phyloP scores from a whole-genome alignment of 2,329 filamentous ascomycete species.

The Didymellaceae sp. region DNA sequence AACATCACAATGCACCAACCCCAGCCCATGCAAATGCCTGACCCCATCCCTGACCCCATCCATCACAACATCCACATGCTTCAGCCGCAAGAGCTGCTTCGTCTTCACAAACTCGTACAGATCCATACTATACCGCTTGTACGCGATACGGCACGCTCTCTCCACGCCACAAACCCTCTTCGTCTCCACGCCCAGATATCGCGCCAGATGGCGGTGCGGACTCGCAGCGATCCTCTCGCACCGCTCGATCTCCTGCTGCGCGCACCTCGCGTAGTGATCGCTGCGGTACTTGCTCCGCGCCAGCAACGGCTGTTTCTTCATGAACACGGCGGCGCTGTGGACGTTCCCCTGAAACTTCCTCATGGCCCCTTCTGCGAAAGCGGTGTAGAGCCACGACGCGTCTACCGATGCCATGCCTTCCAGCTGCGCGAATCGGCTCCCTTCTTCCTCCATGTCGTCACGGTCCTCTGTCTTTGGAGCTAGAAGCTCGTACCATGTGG shows the following conservation, averaged over 20 bases:
- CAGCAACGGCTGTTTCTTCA: slow-evolving; percentile 7
- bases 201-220: slow-evolving; percentile 6
- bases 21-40: neutral
- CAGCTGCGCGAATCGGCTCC: slow-evolving; percentile 1
- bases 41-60: neutral
- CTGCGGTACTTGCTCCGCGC: neutral
- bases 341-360: neutral
- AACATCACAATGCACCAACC: slow-evolving; percentile 14
- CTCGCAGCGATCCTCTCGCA: neutral
- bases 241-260: neutral
- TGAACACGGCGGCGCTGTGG: neutral
- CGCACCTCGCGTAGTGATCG: neutral
- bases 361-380: too few species aligned
- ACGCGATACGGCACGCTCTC: slow-evolving; percentile 6
- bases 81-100: neutral
- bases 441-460: too few species aligned
- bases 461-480: neutral
- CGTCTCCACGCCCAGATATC: slow-evolving; percentile 9
- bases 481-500: neutral
- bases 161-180: neutral
- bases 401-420: too few species aligned
- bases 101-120: neutral
- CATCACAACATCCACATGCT: neutral
- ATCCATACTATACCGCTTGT: slow-evolving; percentile 14
- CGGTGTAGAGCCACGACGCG: too few species aligned